These are phyloP conservation scores for Hanseniaspora thailandica DNA, from an alignment of 805 yeast species.

Conservation along the genomic window DNA sequence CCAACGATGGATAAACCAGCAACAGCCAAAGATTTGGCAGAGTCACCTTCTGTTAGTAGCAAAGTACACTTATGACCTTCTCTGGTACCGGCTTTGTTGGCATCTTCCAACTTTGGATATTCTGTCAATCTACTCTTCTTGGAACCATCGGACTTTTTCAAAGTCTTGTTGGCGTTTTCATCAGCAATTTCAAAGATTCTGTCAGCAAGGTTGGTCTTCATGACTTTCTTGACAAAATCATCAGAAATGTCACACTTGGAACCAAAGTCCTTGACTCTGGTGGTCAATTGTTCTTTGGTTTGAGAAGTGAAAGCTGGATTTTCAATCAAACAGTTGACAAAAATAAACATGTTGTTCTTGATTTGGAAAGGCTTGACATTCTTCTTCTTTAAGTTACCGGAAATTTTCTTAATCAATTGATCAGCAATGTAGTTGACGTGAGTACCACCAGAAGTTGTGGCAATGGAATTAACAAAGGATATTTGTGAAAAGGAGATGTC, in stretches of 20 bases:
- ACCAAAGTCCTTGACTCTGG: conserved; percentile 80
- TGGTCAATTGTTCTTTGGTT: conserved; percentile 89
- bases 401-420: conserved; percentile 65
- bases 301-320: conserved; percentile 97
- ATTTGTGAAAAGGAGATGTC: conserved; percentile 86
- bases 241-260: conserved; percentile 70
- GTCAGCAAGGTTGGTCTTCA: conserved; percentile 59
- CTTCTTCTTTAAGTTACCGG: conserved; percentile 59
- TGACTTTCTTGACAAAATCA: conserved; percentile 56
- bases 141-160: conserved; percentile 80
- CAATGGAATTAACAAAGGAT: conserved; percentile 93
- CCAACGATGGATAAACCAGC: conserved; percentile 93
- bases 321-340: conserved; percentile 82
- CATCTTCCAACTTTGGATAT: conserved; percentile 83
- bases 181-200: conserved; percentile 74
- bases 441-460: conserved; percentile 94
- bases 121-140: conserved; percentile 77
- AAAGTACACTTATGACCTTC: conserved; percentile 88
- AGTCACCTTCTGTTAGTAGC: conserved; percentile 92
- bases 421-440: conserved; percentile 82
- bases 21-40: conserved; percentile 84
- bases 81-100: conserved; percentile 87
- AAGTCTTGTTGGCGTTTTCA: conserved; percentile 74
- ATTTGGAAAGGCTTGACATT: conserved; percentile 77
- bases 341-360: conserved; percentile 77